Base-by-base conservation (phyloP, 1,284 basidiomycete genomes). In the Filobasidium uniguttulatum region DNA sequence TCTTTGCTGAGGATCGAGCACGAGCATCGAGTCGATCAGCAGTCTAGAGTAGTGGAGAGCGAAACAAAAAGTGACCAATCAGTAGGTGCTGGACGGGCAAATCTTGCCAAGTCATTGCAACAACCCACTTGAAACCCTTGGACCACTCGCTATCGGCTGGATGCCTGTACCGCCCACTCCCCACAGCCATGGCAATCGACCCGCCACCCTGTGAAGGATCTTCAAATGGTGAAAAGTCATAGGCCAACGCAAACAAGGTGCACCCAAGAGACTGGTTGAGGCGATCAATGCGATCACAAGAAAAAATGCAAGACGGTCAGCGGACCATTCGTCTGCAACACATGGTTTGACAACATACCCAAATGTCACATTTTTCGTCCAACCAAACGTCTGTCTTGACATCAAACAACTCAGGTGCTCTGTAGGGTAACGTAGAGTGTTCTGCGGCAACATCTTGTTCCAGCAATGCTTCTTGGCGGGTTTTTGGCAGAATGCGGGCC, bases 311-410 rank as follows among this genome's bases (percentile, higher is more conserved):
- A 35, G 20, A 14, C n/a, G 5, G 29, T 49, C 20, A 46, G 30
- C 30, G 19, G 9, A 23, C 19, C 29, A 2, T 17, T 22, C 12
- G 5, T 34, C 20, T 12, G 3, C 26, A 48, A 36, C 19, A 4
- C 25, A 15, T 28, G 19, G 17, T 30, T 34, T 26, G 12, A 15
- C 37, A 23, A 66, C 79, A 50, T 68, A 87, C 86, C 88, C 90
- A 96, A 44, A 96, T 89, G 65, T 96, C 90, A 14, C 93, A 88
- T 61, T 87, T 87, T 70, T 94, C 90, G 60, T 90, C 85, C n/a
- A 96, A 71, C 1, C 73, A 79, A 38, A 76, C 72, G 35, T 85
- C 85, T 1, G 89, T 94, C 66, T 93, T 93, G 51, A 93, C 88
- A 60, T 96, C 90, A 62, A 94, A 94, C 9, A 96, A 73, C 62